Base-by-base conservation (phyloP, 2,329 filamentous ascomycete genomes). In the Metarhizium brunneum region DNA sequence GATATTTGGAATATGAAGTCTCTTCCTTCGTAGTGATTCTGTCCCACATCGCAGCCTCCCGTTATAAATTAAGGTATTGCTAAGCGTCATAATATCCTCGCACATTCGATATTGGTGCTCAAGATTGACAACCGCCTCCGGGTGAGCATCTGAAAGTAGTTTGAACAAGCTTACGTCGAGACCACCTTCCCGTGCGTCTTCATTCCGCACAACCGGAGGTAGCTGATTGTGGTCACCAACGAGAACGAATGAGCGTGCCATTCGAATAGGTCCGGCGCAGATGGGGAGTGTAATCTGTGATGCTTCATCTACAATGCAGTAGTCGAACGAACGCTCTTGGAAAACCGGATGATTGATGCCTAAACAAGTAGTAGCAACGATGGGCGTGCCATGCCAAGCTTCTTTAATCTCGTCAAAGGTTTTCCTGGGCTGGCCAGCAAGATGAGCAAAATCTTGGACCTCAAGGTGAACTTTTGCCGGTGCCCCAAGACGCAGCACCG, bases 81-180 rank as follows among this genome's bases (percentile, higher is more conserved):
- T 95, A 14, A 99, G 80, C 2, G 86, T 81, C 92, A 97, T 97
- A 58, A 99, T 88, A 59, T 99, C 94, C 62, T 94, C 88, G 64
- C 90, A 96, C 94, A 99, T 99, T 58, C 94, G 90, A 68, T 99
- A 99, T 68, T 99, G 94, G 65, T 96, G 91, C 64, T 94, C 91
- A 2, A 99, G 81, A 60, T 88, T 95, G 59, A 95, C 90, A 2
- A 99, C 92, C 1, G 91, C 91, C 50, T 84, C 76, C 0, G 94
- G 92, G 60, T 97, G 92, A 0, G 82, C 81, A 65, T 97, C 94
- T 1, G 91, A 96, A 13, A 99, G 81, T 3, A 94, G 79, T 68
- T 95, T 95, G 79, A 99, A 99, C 53, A 99, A 77, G 67, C 90
- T 95, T 49, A 96, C 81, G 68, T 99, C 94, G 5, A 99, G 77